Base-by-base conservation (phyloP, 2,329 filamentous ascomycete genomes). In the Aspergillus ochraceus region DNA sequence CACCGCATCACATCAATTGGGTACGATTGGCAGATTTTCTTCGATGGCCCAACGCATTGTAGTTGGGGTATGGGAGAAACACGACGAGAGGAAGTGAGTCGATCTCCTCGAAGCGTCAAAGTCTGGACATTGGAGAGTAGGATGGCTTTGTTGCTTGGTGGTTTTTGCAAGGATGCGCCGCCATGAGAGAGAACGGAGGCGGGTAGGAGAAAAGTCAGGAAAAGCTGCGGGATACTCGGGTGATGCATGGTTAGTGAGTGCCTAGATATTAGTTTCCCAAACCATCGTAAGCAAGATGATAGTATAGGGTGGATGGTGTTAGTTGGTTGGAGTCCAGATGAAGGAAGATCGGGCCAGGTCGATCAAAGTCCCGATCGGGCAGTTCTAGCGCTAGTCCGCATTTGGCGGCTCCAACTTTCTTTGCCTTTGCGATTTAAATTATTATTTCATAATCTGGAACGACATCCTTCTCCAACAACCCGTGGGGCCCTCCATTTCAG, bases 1-100 rank as follows among this genome's bases (percentile, higher is more conserved):
- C 94, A 99, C 70, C 92, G 91, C 89, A 98, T 91, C 12, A 89
- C 80, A 67, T 96, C 90, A 62, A 96, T 79, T 26, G 86, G 79
- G 80, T 94, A 90, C 58, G 94, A 83, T 45, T 83, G 76, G 80
- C 88, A 90, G 59, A 90, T 80, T 59, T 78, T 75, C 55, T 81
- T 80, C 9, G 79, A 83, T 55, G 86, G 83, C 29, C 90, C 91
- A 57, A 89, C 78, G 79, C 94, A 97, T 70, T 81, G 85, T 14
- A 97, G 84, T 79, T 96, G 89, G 0, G 92, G 92, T 51, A 94
- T 84, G 24, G 94, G 80, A 22, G 87, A 71, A 42, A 92, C 85
- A 63, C 94, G 91, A 29, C 92, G 90, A 71, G 90, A 84, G 42
- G 87, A 85, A 0, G 94, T 97, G 69, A 85, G 79, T 54, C 84